Evolutionary conservation across 805 yeast species (phyloP).

Genomic region (Peterozyma xylosa): DNA sequence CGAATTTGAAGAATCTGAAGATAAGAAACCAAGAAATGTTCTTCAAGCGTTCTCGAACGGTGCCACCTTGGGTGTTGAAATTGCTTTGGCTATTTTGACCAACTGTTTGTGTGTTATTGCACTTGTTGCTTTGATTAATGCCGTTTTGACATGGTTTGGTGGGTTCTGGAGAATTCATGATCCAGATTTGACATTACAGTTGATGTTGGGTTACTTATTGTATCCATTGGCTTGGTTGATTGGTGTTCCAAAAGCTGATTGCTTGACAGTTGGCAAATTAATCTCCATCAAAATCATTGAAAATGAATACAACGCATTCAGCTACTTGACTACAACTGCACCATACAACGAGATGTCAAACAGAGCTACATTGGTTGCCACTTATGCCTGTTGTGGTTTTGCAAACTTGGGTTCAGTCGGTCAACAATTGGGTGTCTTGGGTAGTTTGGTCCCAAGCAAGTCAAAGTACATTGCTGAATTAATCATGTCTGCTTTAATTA

Average conservation of each 20-base stretch:
- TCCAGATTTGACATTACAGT: constrained; percentile 27
- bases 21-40: constrained; percentile 32
- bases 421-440: constrained; percentile 52
- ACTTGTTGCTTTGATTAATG: constrained; percentile 31
- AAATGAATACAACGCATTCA: constrained; percentile 33
- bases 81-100: constrained; percentile 34
- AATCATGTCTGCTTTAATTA: constrained; percentile 39
- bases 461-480: constrained; percentile 37
- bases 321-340: constrained; percentile 27
- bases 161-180: constrained; percentile 30
- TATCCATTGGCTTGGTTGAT: constrained; percentile 35
- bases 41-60: constrained; percentile 54
- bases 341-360: constrained; percentile 26
- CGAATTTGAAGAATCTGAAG: constrained; percentile 25
- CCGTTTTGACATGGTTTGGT: constrained; percentile 36
- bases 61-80: constrained; percentile 29
- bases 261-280: constrained; percentile 26
- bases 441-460: constrained; percentile 44
- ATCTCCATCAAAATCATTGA: constrained; percentile 13
- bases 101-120: constrained; percentile 38
- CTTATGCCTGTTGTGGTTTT: constrained; percentile 58
- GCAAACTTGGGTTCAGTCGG: constrained; percentile 58
- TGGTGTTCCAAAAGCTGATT: constrained; percentile 31
- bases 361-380: constrained; percentile 48
- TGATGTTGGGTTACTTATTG: constrained; percentile 30